Evolutionary conservation across 306 rosid species (phyloP), one percentile per base, ranked within the genome.

Genomic region (Crotalaria pallida): DNA sequence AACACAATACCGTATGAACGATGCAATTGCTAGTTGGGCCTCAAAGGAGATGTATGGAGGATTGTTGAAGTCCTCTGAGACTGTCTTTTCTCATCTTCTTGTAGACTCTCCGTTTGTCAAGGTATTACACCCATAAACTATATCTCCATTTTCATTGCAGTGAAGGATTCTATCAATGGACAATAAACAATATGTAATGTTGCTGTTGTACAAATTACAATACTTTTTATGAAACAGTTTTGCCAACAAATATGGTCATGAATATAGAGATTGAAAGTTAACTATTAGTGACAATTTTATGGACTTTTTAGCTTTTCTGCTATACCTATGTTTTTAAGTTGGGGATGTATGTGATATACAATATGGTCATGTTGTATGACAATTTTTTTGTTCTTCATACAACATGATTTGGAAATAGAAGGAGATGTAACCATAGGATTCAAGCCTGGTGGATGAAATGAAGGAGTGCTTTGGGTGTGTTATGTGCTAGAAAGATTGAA

Each of bases 41-140:
- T 90, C 96, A 48, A 88, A 88, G 85, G 94, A 90, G 86, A 90
- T 86, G 96, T 90, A 90, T 21, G 88, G 80, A n/a, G 91, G 92
- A 71, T 73, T 76, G 73, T 62, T 90, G 81, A 78, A 78, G 72
- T 90, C 94, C 69, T 85, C 94, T 31, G 53, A 71, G 51, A 69
- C 80, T 5, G 96, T 88, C 61, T 80, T 73, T 61, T 85, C 94
- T 69, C 96, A 90, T 79, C 96, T 85, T 82, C 89, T 90, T 48
- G 86, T 82, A n/a, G 86, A 90, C 80, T 74, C 91, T 75, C 89
- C 94, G 15, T 90, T 90, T 79, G 91, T 90, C 65, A 82, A 80
- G 96, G 96, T 90, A 87, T 57, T 45, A 49, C 58, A 10, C 69
- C 63, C 44, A 45, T 63, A 56, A 71, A 38, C 36, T 12, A 51